phyloP scores from a whole-genome alignment of 805 yeast species.

The Pichia cephalocereana region DNA sequence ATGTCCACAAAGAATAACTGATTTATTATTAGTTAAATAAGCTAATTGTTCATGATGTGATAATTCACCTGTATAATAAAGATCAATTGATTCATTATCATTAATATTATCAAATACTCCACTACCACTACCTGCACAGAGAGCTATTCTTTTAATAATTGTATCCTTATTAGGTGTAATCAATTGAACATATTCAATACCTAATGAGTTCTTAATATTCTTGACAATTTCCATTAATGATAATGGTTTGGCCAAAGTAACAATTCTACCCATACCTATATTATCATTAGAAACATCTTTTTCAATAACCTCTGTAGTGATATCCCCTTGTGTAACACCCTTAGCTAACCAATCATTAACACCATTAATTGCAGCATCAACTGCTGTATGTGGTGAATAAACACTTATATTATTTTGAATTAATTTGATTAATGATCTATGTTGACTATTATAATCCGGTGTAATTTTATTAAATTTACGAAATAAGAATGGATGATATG shows the following conservation, averaged over 20 bases:
- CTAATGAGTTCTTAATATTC: neutral
- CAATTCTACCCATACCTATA: conserved; percentile 73
- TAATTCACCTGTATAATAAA: conserved; percentile 84
- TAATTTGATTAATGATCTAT: conserved; percentile 59
- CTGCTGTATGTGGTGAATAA: conserved; percentile 93
- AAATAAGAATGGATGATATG: conserved; percentile 94
- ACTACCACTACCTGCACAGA: conserved; percentile 96
- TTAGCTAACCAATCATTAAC: conserved; percentile 87
- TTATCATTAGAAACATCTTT: conserved; percentile 21
- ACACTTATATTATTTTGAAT: conserved; percentile 77
- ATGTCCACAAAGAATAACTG: conserved; percentile 77
- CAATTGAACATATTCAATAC: neutral
- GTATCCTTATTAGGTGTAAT: neutral
- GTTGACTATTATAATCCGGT: conserved; percentile 49
- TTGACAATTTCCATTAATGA: neutral
- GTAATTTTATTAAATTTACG: conserved; percentile 75
- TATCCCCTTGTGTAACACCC: conserved; percentile 30
- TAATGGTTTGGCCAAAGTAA: neutral
- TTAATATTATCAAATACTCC: conserved; percentile 53
- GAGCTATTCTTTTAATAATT: conserved; percentile 38
- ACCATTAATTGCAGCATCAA: conserved; percentile 88
- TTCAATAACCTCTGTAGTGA: neutral
- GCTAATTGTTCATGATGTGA: conserved; percentile 86
- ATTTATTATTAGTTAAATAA: conserved; percentile 59
- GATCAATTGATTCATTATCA: conserved; percentile 54